Evolutionary conservation across 164 flowering plant genomes (phyloP).

Genomic region (Taxillus chinensis): DNA sequence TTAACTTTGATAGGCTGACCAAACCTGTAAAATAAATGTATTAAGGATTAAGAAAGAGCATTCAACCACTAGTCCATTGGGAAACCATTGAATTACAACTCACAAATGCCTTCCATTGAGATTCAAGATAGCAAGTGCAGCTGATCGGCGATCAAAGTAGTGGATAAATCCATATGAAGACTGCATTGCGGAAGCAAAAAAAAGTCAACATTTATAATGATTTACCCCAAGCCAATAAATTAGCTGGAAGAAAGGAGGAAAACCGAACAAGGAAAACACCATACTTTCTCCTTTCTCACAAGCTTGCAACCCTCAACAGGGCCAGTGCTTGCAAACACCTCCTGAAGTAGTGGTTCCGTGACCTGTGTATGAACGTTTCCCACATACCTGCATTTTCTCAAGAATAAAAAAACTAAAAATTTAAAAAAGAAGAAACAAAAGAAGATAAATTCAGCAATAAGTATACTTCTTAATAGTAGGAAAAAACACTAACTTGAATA

Average conservation of each 20-base stretch:
- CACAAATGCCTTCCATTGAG: constrained; percentile 96
- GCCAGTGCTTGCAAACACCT: constrained; percentile 89
- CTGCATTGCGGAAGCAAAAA: constrained; percentile 31
- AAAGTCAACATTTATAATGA: background rate
- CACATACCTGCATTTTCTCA: constrained; percentile 72
- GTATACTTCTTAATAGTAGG: constrained; percentile 6
- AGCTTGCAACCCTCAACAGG: constrained; percentile 97
- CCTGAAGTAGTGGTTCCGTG: constrained; percentile 90
- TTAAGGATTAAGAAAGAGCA: background rate
- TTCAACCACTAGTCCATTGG: background rate
- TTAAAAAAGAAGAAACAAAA: constrained; percentile 16
- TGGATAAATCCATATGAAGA: constrained; percentile 97
- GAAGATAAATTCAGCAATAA: constrained; percentile 11
- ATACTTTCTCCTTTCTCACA: constrained; percentile 86
- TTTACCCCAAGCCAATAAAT: background rate
- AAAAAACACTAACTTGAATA: background rate
- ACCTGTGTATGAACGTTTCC: constrained; percentile 93
- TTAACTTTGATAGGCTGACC: constrained; percentile 99
- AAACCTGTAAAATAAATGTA: constrained; percentile 42
- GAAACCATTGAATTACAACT: constrained; percentile 14
- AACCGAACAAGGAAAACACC: background rate
- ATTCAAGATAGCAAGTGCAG: constrained; percentile 78
- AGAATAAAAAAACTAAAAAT: constrained; percentile 21
- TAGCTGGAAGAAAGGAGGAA: background rate
- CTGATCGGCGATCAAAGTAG: constrained; percentile 90